Percentiles rank a stretch among this genome's conserved stretches.
Conservation (phyloP, 2,329 filamentous ascomycete genomes). For the Cercospora sojina region DNA sequence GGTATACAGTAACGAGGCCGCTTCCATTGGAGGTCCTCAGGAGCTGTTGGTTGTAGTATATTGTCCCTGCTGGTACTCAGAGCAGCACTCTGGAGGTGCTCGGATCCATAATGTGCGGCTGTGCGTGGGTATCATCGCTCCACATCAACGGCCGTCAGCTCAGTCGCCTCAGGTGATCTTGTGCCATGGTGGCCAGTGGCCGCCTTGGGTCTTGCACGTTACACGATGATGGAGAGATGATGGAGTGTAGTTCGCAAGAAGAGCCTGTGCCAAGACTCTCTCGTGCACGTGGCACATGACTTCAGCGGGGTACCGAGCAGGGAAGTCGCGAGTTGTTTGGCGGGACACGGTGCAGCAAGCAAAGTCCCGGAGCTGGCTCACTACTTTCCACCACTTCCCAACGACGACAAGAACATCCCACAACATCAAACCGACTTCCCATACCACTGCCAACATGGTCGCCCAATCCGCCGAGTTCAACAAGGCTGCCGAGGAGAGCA, state of each 20-base stretch:
- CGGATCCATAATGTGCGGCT: no score
- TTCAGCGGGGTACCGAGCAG: background rate
- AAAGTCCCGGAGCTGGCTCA: constrained; percentile 1
- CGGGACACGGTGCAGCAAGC: constrained; percentile 1
- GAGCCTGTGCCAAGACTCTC: background rate
- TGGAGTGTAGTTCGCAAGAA: background rate
- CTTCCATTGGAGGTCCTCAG: no score
- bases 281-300: constrained; percentile 1
- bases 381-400: background rate
- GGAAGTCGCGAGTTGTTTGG: background rate
- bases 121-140: no score
- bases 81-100: no score
- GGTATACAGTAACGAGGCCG: no score
- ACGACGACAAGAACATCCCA: background rate
- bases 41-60: no score
- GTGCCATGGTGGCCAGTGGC: background rate
- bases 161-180: background rate
- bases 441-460: constrained; percentile 6
- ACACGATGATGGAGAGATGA: background rate
- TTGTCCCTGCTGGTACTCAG: no score
- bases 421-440: background rate
- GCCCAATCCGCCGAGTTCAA: constrained; percentile 68
- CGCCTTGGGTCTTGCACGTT: background rate
- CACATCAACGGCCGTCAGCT: no score
- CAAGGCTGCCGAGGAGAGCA: constrained; percentile 67